phyloP scores from a whole-genome alignment of 2,329 filamentous ascomycete species.

The Arachnopeziza araneosa region DNA sequence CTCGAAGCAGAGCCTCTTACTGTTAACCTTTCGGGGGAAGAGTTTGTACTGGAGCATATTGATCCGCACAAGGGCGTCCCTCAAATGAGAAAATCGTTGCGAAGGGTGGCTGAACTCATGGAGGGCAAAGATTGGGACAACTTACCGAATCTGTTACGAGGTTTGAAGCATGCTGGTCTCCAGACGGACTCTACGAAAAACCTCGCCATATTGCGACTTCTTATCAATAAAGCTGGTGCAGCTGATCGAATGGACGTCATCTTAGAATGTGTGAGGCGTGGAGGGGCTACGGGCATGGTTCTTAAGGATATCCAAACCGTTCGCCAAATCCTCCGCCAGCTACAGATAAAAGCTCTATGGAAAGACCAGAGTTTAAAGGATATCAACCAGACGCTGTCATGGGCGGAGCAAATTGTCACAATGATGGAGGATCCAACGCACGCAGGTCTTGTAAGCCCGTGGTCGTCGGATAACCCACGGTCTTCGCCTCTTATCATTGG shows the following conservation, averaged over 20 bases:
- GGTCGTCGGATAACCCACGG: constrained; percentile 31
- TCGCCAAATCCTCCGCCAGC: constrained; percentile 14
- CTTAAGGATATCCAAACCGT: constrained; percentile 16
- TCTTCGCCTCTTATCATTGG: constrained; percentile 36
- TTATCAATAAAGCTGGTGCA: constrained; percentile 14
- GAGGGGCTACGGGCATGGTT: constrained; percentile 24
- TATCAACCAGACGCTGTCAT: constrained; percentile 25
- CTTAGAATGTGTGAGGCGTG: constrained; percentile 27
- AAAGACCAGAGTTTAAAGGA: constrained; percentile 17
- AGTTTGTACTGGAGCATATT: constrained; percentile 27
- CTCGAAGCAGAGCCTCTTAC: constrained; percentile 49
- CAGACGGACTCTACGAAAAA: background rate
- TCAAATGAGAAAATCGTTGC: constrained; percentile 5
- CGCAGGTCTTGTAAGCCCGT: constrained; percentile 8
- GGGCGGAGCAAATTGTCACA: constrained; percentile 26
- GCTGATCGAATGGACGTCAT: constrained; percentile 24
- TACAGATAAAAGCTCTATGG: constrained; percentile 20
- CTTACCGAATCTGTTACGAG: constrained; percentile 21
- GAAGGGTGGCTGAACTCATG: constrained; percentile 24
- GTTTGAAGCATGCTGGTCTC: constrained; percentile 16
- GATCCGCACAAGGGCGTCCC: constrained; percentile 20
- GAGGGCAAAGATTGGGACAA: constrained; percentile 31
- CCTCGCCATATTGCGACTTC: background rate
- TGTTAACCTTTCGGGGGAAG: constrained; percentile 52
- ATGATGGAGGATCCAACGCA: constrained; percentile 27